Evolutionary conservation across 2,329 filamentous ascomycete species (phyloP).

Genomic region (Neofusicoccum sp.): DNA sequence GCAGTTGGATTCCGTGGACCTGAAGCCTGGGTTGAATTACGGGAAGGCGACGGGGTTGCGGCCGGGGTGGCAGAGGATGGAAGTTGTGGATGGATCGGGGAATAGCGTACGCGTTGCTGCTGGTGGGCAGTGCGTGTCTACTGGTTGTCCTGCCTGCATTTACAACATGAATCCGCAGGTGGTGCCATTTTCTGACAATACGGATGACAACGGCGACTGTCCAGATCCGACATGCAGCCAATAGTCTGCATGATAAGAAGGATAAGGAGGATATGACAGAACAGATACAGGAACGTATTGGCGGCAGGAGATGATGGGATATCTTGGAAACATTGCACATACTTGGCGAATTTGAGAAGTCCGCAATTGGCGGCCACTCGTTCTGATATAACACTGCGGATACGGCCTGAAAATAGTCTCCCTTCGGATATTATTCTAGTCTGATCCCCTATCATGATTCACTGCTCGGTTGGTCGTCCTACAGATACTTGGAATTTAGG

Average conservation of each 20-base stretch:
- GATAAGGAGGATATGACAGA: too few species aligned
- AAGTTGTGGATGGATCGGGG: background rate
- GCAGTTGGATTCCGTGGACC: background rate
- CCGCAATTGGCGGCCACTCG: too few species aligned
- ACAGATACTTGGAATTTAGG: too few species aligned
- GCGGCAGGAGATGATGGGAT: background rate
- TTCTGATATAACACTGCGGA: too few species aligned
- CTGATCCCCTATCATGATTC: too few species aligned
- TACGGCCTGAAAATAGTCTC: too few species aligned
- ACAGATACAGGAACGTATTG: too few species aligned
- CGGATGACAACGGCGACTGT: background rate
- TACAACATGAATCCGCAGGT: constrained; percentile 19
- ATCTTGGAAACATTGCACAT: too few species aligned
- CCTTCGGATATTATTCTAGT: too few species aligned
- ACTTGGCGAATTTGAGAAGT: too few species aligned
- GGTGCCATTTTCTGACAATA: background rate
- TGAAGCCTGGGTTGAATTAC: constrained; percentile 1
- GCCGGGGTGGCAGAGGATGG: background rate
- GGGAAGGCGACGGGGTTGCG: background rate
- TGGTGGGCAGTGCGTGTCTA: background rate
- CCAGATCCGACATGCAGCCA: background rate
- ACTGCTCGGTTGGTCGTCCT: too few species aligned
- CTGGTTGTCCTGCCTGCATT: constrained; percentile 9
- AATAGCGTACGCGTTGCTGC: background rate
- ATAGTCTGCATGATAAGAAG: too few species aligned